A percentile compares a stretch with the other conserved stretches of the same genome.
Conservation (phyloP, 2,329 filamentous ascomycete species). For the Thelonectria discophora region DNA sequence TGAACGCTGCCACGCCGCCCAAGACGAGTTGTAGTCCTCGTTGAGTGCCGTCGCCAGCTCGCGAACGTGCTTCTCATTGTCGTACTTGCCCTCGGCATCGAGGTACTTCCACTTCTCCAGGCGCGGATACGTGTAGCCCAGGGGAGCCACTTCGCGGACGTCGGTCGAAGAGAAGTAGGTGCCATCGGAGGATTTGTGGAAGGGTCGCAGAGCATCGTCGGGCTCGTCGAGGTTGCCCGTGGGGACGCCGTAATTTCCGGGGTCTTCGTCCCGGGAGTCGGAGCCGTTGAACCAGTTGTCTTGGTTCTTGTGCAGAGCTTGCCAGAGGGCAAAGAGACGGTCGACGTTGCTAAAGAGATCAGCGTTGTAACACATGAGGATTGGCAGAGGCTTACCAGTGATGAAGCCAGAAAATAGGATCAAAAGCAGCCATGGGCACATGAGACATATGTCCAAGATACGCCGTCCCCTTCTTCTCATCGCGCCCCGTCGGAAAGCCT, state of each 20-base stretch:
- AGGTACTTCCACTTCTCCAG: slow-evolving; percentile 8
- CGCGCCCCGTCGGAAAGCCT: background rate
- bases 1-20: background rate
- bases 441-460: slow-evolving; percentile 24
- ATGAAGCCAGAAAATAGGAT: slow-evolving; percentile 32
- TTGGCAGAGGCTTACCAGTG: slow-evolving; percentile 7
- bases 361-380: background rate
- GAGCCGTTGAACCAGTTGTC: slow-evolving; percentile 3
- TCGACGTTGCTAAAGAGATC: slow-evolving; percentile 1
- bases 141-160: background rate
- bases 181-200: background rate
- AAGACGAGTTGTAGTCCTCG: background rate
- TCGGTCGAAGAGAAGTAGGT: background rate
- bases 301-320: background rate
- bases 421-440: slow-evolving; percentile 22
- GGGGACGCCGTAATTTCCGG: background rate
- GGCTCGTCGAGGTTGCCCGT: background rate
- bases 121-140: slow-evolving; percentile 3
- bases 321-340: slow-evolving; percentile 14
- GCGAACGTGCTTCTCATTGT: background rate
- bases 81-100: background rate
- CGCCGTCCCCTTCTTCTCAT: background rate
- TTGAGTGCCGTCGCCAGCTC: background rate
- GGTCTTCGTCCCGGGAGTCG: background rate
- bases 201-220: background rate